These are phyloP conservation scores for Pontederia paniculata DNA, from an alignment of 176 grass and related monocot species.

Conservation along the genomic window DNA sequence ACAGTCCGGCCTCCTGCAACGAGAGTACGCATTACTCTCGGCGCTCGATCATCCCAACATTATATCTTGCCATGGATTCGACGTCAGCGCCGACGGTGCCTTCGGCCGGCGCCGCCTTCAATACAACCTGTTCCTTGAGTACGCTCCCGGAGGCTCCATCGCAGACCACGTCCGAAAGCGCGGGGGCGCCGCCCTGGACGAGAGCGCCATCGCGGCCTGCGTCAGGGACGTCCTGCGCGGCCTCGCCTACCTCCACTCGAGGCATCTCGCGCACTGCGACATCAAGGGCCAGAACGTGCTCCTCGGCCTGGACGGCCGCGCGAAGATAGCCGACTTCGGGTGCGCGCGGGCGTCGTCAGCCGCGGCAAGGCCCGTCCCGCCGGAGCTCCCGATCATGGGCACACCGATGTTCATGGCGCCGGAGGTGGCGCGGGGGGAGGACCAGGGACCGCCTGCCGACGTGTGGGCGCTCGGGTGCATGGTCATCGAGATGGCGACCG, in stretches of 20 bases:
- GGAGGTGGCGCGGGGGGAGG: constrained; percentile 9
- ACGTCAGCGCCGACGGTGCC: neutral
- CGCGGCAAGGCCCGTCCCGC: neutral
- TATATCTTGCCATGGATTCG: constrained; percentile 12
- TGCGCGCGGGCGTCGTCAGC: neutral
- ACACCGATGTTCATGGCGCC: constrained; percentile 11
- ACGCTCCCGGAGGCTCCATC: neutral
- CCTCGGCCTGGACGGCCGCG: neutral
- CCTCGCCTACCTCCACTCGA: constrained; percentile 9
- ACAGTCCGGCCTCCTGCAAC: neutral
- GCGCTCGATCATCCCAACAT: constrained; percentile 4
- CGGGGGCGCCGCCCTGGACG: no score
- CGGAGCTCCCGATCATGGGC: neutral
- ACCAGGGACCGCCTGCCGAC: constrained; percentile 6
- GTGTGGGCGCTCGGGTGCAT: constrained; percentile 13
- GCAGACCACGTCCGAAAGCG: neutral
- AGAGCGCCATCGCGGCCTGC: neutral
- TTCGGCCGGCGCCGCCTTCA: neutral
- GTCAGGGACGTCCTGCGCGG: constrained; percentile 2
- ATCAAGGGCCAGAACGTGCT: constrained; percentile 9
- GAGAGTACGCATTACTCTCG: neutral
- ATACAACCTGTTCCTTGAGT: constrained; percentile 13
- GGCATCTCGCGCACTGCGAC: constrained; percentile 7
- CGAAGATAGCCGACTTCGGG: constrained; percentile 9
- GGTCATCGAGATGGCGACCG: constrained; percentile 6